A percentile compares a stretch with the other conserved stretches of the same genome.
These are phyloP conservation scores for Dryadomyces quercus-mongolicae DNA, from an alignment of 2,329 filamentous ascomycete genomes.

Conservation along the genomic window DNA sequence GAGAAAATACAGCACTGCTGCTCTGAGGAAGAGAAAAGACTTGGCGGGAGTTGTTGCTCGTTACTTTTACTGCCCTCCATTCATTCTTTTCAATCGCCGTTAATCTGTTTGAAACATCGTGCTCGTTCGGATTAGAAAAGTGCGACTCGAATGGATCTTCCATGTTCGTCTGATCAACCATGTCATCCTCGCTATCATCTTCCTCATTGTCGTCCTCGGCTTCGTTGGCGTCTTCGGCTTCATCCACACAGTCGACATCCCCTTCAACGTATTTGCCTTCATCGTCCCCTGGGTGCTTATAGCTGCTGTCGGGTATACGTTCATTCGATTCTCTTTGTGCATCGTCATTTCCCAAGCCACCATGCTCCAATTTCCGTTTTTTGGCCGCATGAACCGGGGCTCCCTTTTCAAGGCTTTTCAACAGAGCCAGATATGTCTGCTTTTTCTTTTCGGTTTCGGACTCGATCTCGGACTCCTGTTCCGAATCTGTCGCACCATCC, in stretches of 20 bases:
- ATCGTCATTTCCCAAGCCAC: constrained; percentile 11
- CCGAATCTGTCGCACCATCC: constrained; percentile 12
- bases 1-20: constrained; percentile 12
- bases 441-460: constrained; percentile 3
- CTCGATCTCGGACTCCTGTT: not conserved
- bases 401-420: constrained; percentile 42
- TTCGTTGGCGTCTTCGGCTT: constrained; percentile 7
- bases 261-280: constrained; percentile 8
- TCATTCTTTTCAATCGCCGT: constrained; percentile 34
- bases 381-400: constrained; percentile 33
- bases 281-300: constrained; percentile 6
- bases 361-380: constrained; percentile 42
- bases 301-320: not conserved
- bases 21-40: constrained; percentile 32
- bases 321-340: constrained; percentile 4
- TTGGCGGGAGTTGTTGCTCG: constrained; percentile 34
- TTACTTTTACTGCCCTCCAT: constrained; percentile 37
- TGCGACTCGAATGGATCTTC: constrained; percentile 70
- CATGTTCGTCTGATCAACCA: constrained; percentile 32
- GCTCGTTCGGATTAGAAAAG: constrained; percentile 57
- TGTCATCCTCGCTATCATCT: constrained; percentile 24
- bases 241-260: constrained; percentile 17
- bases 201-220: constrained; percentile 34
- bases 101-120: constrained; percentile 41
- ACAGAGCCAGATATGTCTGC: constrained; percentile 41